These are phyloP conservation scores for Oryza officinalis DNA, from an alignment of 176 grass and related monocot species.

Conservation along the genomic window DNA sequence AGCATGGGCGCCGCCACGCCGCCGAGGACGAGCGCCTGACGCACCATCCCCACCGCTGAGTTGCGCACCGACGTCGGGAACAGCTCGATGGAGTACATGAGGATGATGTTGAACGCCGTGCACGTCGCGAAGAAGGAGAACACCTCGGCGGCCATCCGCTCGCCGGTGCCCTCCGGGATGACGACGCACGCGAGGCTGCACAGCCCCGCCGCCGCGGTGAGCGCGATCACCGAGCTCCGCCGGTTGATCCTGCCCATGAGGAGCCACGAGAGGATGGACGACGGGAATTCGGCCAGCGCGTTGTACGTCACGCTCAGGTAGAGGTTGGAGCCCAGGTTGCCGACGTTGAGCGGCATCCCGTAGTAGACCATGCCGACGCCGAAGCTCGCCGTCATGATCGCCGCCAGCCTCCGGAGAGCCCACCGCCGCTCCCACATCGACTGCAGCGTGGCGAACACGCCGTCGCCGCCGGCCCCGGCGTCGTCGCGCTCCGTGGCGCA, in stretches of 20 bases:
- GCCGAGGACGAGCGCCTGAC: constrained; percentile 71
- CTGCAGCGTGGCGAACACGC: constrained; percentile 54
- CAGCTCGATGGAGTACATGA: constrained; percentile 85
- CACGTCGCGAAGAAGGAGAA: constrained; percentile 75
- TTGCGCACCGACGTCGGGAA: constrained; percentile 89
- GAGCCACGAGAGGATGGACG: constrained; percentile 51
- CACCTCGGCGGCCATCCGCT: constrained; percentile 63
- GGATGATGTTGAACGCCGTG: constrained; percentile 65
- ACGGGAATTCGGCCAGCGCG: constrained; percentile 74
- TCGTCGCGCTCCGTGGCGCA: constrained; percentile 28
- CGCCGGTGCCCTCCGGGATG: constrained; percentile 29
- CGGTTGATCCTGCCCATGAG: constrained; percentile 59
- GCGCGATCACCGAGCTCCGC: constrained; percentile 48
- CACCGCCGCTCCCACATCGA: constrained; percentile 60
- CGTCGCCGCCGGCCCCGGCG: background rate
- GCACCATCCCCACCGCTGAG: constrained; percentile 69
- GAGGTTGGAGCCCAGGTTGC: constrained; percentile 76
- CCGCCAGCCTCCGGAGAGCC: constrained; percentile 63
- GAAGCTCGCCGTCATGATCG: constrained; percentile 62
- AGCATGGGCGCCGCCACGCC: constrained; percentile 70
- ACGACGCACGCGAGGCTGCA: constrained; percentile 60
- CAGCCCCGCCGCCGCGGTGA: constrained; percentile 47
- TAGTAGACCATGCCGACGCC: constrained; percentile 86
- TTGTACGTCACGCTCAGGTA: constrained; percentile 86
- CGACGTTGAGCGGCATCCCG: constrained; percentile 92